These are phyloP conservation scores for Kalanchoe fedtschenkoi DNA, from an alignment of 164 flowering plant species.

Conservation along the genomic window DNA sequence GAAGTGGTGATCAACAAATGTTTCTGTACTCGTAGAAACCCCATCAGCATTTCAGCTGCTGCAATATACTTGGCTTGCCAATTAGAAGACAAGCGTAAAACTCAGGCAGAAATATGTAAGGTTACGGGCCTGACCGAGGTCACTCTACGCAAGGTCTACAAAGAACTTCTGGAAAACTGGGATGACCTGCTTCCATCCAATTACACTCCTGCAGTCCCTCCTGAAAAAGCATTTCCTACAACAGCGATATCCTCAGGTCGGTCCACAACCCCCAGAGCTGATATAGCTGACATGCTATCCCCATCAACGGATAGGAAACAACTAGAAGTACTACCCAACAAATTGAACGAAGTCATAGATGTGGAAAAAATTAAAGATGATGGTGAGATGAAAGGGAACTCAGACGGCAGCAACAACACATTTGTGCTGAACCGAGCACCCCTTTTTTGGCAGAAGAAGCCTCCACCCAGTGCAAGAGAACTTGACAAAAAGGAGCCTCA, in stretches of 20 bases:
- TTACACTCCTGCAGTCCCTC: conserved; percentile 92
- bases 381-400: conserved; percentile 22
- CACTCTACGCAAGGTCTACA: conserved; percentile 90
- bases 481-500: conserved; percentile 27
- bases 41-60: conserved; percentile 97
- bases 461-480: conserved; percentile 22
- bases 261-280: conserved; percentile 36
- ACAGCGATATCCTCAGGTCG: conserved; percentile 69
- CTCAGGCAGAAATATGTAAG: conserved; percentile 98
- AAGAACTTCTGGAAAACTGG: conserved; percentile 88
- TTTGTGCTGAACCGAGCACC: conserved; percentile 16
- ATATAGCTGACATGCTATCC: conserved; percentile 24
- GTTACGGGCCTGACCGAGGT: conserved; percentile 98
- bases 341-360: conserved; percentile 22
- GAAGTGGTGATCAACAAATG: conserved; percentile 98
- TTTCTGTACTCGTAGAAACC: conserved; percentile 96
- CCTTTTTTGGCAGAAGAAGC: conserved; percentile 33
- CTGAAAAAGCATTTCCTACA: conserved; percentile 93
- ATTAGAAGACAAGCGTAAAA: conserved; percentile 89
- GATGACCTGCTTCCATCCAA: conserved; percentile 91
- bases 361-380: conserved; percentile 30
- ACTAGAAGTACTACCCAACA: conserved; percentile 28
- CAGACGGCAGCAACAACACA: conserved; percentile 7
- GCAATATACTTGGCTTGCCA: conserved; percentile 95
- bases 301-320: conserved; percentile 35